Evolutionary conservation across 106 monocot genomes (phyloP), one percentile per base, ranked within the genome.

Genomic region (Platanthera guangdongensis): DNA sequence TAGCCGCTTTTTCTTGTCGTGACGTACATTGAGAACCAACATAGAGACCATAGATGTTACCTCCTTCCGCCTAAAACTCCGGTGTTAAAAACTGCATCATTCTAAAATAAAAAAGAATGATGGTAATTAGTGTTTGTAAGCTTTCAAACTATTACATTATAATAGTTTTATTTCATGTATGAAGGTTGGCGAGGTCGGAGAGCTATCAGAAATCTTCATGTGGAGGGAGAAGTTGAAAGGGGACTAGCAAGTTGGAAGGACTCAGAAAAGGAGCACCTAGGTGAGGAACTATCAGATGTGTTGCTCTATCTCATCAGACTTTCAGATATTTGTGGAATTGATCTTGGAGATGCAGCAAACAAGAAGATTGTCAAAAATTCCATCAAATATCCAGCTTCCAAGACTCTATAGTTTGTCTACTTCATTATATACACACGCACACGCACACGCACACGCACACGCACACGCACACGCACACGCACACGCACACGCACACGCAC

Each of bases 211-310:
- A 45, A 67, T 67, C 5, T 67, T 67, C 67, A 67, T 67, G 67
- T 67, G 67, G 67, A 67, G 39, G 12, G 67, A 25, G 67, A 67
- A 67, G 67, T 67, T 12, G 67, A 22, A 11, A 67, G 32, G 39
- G 67, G 67, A 30, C 12, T 67, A 11, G 30, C 67, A 67, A 67
- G 32, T 10, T 67, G 67, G 67, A 39, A 67, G 67, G 67, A 67
- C 25, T 39, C 67, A 67, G 67, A 67, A 39, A 67, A 67, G 67
- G 21, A 67, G 67, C 67, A 67, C 12, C 39, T 67, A 25, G 67
- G 67, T 10, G 67, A 88, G 62, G 88, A 88, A 78, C 85, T 88
- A 11, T 88, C 88, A 11, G 88, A 85, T 73, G 88, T 88, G 19
- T 69, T 88, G 22, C 80, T 88, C 71, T 88, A 88, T 75, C 85